Evolutionary conservation across 352 stramenopile genomes (phyloP), one percentile per base, ranked within the genome.

Genomic region (Globisporangium megalacanthum): DNA sequence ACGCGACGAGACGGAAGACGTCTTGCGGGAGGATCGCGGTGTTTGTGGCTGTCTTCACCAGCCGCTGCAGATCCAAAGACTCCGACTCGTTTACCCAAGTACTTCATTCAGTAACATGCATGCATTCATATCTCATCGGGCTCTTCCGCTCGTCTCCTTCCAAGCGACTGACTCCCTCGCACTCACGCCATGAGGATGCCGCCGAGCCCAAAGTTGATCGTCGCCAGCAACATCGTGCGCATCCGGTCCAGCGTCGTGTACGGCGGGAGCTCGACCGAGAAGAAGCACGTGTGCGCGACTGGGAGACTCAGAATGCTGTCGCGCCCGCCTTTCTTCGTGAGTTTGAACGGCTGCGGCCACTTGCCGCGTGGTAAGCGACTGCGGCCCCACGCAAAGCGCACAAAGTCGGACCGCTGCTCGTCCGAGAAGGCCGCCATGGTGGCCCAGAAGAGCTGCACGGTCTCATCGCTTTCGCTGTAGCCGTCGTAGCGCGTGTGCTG

Each of bases 261-360:
- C 15, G 88, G 86, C 33, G 94, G 94, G 31, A 98, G 64, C 65
- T 98, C 94, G 52, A 98, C 80, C 25, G 87, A 96, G 68, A 98
- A 98, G 75, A 98, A 98, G 69, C 94, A 98, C 47, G 94, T 98
- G 71, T 98, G 94, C 36, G 89, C 92, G 9, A 98, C 88, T 0
- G 91, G 92, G n/a, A 97, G 66, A 42, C 85, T 92, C 22, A 81
- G 64, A 13, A 64, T 88, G 52, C 72, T 77, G 64, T 97, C 88
- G 20, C 88, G 84, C 3, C 86, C 89, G 48, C 83, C 81, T 62
- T 94, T 94, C 51, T 92, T 94, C 29, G 79, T 96, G n/a, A 97
- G 60, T 56, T 97, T 97, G 70, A 96, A 97, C 8, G 83, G 88
- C 61, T 95, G 79, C 5, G 84, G 77, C 86, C 86, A 95, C 54